Conservation (phyloP, 805 yeast genomes). For the Metschnikowia cubensis region DNA sequence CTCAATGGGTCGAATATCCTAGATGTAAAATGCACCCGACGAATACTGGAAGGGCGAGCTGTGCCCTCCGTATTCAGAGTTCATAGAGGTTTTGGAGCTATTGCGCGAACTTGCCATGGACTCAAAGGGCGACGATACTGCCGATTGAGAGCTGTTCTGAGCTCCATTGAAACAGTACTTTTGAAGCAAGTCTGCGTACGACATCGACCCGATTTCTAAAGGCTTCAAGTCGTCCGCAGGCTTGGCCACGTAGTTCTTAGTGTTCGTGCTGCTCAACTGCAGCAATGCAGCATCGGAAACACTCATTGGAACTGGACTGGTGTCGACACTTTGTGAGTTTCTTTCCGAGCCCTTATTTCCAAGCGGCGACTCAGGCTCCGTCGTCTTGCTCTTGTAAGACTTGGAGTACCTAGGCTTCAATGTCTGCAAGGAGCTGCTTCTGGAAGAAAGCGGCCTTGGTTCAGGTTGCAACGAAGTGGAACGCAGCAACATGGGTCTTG, state of each 20-base stretch:
- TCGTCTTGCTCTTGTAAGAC: constrained; percentile 21
- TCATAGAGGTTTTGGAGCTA: constrained; percentile 12
- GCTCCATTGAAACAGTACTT: constrained; percentile 36
- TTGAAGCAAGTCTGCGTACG: constrained; percentile 32
- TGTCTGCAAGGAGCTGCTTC: not conserved
- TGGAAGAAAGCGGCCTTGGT: not conserved
- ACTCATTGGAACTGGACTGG: not conserved
- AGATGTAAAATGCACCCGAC: constrained; percentile 30
- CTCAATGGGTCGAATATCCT: not conserved
- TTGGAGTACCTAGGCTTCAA: constrained; percentile 25
- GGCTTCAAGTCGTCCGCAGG: constrained; percentile 2
- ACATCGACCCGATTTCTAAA: constrained; percentile 21
- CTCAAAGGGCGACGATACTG: constrained; percentile 4
- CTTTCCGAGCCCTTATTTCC: not conserved
- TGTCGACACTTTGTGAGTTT: not conserved
- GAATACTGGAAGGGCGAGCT: constrained; percentile 32
- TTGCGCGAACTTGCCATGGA: constrained; percentile 10
- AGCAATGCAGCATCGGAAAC: not conserved
- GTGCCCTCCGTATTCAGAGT: constrained; percentile 21
- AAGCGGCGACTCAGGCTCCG: constrained; percentile 5
- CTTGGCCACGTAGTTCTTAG: not conserved
- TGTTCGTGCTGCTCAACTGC: not conserved
- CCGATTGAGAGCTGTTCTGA: constrained; percentile 1
- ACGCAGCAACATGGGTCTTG: constrained; percentile 2
- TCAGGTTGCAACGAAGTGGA: not conserved